These are phyloP conservation scores for Linum tenue DNA, from an alignment of 345 rosid species.

Conservation along the genomic window DNA sequence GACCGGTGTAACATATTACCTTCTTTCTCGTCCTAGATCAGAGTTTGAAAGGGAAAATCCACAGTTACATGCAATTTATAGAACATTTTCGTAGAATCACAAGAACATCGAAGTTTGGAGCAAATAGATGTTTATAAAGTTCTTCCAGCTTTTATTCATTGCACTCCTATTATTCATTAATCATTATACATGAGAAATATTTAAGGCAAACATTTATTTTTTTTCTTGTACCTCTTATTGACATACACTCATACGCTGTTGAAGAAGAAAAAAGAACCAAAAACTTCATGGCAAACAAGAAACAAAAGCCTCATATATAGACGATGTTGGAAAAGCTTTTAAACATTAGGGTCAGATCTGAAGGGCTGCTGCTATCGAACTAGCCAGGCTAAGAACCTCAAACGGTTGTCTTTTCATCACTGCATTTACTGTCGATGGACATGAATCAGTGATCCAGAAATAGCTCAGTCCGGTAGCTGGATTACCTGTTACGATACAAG, in stretches of 20 bases:
- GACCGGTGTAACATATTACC: background rate
- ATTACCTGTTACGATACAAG: slow-evolving; percentile 36
- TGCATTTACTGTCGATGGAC: slow-evolving; percentile 66
- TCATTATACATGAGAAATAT: background rate
- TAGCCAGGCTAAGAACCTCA: slow-evolving; percentile 84
- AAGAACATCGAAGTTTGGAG: background rate
- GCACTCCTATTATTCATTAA: too few relatives aligned
- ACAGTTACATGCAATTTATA: too few relatives aligned
- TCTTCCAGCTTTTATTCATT: background rate
- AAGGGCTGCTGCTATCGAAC: slow-evolving; percentile 78
- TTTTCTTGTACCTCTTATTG: too few relatives aligned
- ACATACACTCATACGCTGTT: too few relatives aligned
- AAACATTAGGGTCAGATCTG: slow-evolving; percentile 33
- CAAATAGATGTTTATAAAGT: background rate
- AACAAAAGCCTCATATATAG: background rate
- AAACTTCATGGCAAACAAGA: too few relatives aligned
- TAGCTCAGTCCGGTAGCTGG: slow-evolving; percentile 61
- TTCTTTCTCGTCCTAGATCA: background rate
- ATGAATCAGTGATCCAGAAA: slow-evolving; percentile 97
- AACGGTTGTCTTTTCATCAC: slow-evolving; percentile 67
- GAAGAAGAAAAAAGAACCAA: background rate
- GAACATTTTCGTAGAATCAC: too few relatives aligned
- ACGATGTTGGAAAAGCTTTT: too few relatives aligned
- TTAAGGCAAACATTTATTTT: too few relatives aligned
- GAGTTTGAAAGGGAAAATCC: background rate